Evolutionary conservation across 345 rosid genomes (phyloP).

Genomic region (Lepidium africanum): DNA sequence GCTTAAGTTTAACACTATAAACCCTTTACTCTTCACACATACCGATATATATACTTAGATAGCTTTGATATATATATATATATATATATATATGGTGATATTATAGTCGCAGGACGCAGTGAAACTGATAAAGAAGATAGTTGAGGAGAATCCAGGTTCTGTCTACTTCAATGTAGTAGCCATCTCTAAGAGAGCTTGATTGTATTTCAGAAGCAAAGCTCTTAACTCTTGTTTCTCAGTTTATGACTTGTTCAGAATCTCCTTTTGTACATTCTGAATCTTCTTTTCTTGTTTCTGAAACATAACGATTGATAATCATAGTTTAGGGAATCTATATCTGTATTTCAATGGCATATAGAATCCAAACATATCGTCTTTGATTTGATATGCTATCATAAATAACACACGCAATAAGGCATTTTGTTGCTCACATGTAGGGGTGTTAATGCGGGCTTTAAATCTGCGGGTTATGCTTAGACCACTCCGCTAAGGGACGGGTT

Average conservation of each 20-base stretch:
- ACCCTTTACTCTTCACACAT: too few relatives aligned
- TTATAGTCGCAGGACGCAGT: conserved; percentile 57
- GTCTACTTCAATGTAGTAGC: conserved; percentile 79
- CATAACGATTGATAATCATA: background rate
- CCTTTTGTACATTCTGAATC: background rate
- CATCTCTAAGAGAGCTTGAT: conserved; percentile 38
- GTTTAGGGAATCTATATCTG: background rate
- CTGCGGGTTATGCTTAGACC: too few relatives aligned
- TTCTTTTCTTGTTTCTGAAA: background rate
- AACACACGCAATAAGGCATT: background rate
- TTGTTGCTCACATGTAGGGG: too few relatives aligned
- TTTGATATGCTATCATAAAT: background rate
- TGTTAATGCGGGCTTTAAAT: too few relatives aligned
- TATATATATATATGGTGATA: background rate
- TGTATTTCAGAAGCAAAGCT: background rate
- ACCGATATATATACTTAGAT: too few relatives aligned
- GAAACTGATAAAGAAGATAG: conserved; percentile 57
- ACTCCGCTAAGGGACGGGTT: too few relatives aligned
- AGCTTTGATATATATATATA: background rate
- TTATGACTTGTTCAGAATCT: background rate
- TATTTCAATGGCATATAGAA: background rate
- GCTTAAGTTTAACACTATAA: too few relatives aligned
- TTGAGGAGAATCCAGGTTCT: conserved; percentile 65
- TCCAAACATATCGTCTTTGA: background rate
- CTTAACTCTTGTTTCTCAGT: conserved; percentile 5